Conservation (phyloP, 768 basidiomycete genomes). For the Nevesoporus exiguus region DNA sequence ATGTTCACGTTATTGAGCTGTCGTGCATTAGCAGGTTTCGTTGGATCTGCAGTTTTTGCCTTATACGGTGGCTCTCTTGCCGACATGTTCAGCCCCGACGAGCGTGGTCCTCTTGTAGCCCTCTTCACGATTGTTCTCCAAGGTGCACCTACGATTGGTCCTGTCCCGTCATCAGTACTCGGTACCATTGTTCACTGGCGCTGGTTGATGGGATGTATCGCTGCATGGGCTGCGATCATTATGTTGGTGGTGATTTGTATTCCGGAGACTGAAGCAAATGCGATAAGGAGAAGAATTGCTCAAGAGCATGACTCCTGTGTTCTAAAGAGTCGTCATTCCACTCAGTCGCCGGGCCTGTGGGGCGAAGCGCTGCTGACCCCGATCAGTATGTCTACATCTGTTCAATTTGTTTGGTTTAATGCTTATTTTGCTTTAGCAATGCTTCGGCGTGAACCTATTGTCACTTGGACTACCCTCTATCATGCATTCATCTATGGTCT, state of each 20-base stretch:
- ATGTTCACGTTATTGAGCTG: slow-evolving; percentile 16
- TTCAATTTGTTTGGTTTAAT: background rate
- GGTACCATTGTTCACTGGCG: slow-evolving; percentile 21
- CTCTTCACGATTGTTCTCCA: slow-evolving; percentile 25
- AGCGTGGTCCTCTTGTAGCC: slow-evolving; percentile 23
- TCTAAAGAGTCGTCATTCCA: background rate
- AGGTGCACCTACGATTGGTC: slow-evolving; percentile 26
- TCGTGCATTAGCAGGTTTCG: slow-evolving; percentile 20
- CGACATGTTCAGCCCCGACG: slow-evolving; percentile 23
- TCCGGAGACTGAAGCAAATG: slow-evolving; percentile 21
- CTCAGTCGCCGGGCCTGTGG: slow-evolving; percentile 7
- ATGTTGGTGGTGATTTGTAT: slow-evolving; percentile 13
- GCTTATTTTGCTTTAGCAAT: slow-evolving; percentile 7
- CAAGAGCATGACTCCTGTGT: background rate
- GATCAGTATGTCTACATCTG: slow-evolving; percentile 10
- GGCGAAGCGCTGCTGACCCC: slow-evolving; percentile 13
- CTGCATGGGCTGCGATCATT: slow-evolving; percentile 19
- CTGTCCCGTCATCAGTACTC: slow-evolving; percentile 25
- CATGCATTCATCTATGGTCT: slow-evolving; percentile 26
- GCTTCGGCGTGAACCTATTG: slow-evolving; percentile 23
- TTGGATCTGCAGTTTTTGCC: slow-evolving; percentile 21
- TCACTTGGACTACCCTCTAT: slow-evolving; percentile 23
- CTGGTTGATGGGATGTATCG: slow-evolving; percentile 21
- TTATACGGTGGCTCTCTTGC: slow-evolving; percentile 25
- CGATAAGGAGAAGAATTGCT: slow-evolving; percentile 15